Evolutionary conservation across 2,329 filamentous ascomycete genomes (phyloP).

Genomic region (Hysterium pulicare): DNA sequence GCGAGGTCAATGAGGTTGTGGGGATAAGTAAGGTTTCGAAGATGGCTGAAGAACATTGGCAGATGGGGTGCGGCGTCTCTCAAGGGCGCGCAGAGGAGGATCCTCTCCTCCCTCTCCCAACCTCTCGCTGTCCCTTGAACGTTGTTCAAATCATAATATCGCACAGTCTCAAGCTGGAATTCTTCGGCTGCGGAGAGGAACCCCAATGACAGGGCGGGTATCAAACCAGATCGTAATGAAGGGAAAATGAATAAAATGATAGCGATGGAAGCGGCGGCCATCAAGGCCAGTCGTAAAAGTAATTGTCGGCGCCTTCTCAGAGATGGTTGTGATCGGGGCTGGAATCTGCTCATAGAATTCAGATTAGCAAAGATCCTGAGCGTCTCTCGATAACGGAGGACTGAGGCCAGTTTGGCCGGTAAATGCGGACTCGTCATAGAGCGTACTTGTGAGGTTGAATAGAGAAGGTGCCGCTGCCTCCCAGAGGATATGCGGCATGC

Average conservation of each 20-base stretch:
- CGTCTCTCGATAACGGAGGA: conserved; percentile 16
- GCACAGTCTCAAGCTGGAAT: conserved; percentile 85
- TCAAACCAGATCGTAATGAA: conserved; percentile 62
- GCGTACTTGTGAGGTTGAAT: conserved; percentile 84
- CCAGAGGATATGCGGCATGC: conserved; percentile 64
- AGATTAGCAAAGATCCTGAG: conserved; percentile 26
- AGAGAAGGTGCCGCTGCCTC: conserved; percentile 69
- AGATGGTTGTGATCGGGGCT: conserved; percentile 74
- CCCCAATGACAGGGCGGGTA: conserved; percentile 65
- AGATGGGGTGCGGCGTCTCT: conserved; percentile 90
- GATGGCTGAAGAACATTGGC: conserved; percentile 97
- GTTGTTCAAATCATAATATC: conserved; percentile 92
- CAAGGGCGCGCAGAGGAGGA: conserved; percentile 89
- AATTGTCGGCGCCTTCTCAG: conserved; percentile 71
- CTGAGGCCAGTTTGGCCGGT: conserved; percentile 14
- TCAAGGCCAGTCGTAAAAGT: conserved; percentile 62
- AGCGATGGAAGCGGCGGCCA: conserved; percentile 55
- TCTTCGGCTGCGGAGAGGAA: conserved; percentile 65
- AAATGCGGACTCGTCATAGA: conserved; percentile 17
- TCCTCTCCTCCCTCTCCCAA: conserved; percentile 95
- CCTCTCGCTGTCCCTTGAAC: conserved; percentile 88
- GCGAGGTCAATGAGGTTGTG: conserved; percentile 95
- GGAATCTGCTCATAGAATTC: conserved; percentile 60
- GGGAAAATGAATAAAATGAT: conserved; percentile 71
- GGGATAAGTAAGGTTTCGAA: conserved; percentile 94